These are phyloP conservation scores for Adansonia madagascariensis DNA, from an alignment of 441 rosid species.

Conservation along the genomic window DNA sequence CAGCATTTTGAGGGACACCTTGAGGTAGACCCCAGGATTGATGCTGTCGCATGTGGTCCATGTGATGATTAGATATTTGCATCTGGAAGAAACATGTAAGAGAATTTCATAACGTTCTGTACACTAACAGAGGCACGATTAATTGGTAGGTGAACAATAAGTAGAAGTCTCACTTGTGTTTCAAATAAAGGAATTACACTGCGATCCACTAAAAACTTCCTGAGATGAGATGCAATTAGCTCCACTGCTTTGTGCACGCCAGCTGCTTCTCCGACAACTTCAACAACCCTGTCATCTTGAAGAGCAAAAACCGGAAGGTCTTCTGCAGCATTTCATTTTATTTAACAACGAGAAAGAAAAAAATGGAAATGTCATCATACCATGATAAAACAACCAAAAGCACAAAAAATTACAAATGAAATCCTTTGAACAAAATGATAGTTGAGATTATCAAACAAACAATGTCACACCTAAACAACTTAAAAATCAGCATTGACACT, in stretches of 20 bases:
- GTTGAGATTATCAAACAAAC: background rate
- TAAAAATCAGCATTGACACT: background rate
- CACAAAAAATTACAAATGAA: constrained; percentile 1
- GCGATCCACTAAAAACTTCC: constrained; percentile 95
- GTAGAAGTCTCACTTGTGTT: constrained; percentile 59
- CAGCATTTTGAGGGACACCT: constrained; percentile 65
- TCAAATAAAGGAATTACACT: constrained; percentile 87
- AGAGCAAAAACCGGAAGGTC: constrained; percentile 91
- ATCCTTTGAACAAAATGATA: background rate
- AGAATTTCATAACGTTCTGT: constrained; percentile 15
- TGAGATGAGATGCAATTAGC: constrained; percentile 87
- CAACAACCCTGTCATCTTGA: constrained; percentile 96
- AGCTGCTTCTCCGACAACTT: constrained; percentile 79
- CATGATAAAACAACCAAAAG: constrained; percentile 13
- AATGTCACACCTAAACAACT: no score
- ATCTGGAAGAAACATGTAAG: constrained; percentile 49
- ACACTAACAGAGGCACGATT: background rate
- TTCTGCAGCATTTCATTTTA: constrained; percentile 54
- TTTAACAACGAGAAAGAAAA: constrained; percentile 14
- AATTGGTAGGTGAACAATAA: constrained; percentile 1
- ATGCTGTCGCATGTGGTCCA: constrained; percentile 88
- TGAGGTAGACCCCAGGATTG: constrained; percentile 93
- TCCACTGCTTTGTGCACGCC: constrained; percentile 89
- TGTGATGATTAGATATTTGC: constrained; percentile 74
- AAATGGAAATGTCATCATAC: background rate